phyloP scores from a whole-genome alignment of 768 basidiomycete species.

The Panaeolus papilionaceus region DNA sequence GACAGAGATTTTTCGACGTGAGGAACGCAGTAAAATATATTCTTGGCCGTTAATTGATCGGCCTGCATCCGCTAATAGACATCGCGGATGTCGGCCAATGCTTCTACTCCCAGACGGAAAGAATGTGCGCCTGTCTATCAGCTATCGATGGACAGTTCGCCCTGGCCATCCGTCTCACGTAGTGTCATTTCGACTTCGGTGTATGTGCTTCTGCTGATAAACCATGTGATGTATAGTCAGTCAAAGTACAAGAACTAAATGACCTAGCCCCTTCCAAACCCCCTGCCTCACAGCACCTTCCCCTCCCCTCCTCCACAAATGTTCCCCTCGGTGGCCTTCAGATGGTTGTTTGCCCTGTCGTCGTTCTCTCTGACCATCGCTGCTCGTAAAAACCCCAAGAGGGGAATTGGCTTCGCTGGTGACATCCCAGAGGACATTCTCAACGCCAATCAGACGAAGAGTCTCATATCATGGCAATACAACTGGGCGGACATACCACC shows the following conservation, averaged over 20 bases:
- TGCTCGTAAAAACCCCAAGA: slow-evolving; percentile 46
- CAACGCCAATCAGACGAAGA: slow-evolving; percentile 51
- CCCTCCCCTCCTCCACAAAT: slow-evolving; percentile 21
- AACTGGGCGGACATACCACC: slow-evolving; percentile 57
- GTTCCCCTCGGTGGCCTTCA: slow-evolving; percentile 49
- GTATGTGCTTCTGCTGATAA: slow-evolving; percentile 9
- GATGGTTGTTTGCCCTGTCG: background rate
- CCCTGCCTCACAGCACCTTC: background rate
- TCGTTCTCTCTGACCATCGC: slow-evolving; percentile 27
- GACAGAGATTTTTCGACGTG: slow-evolving; percentile 23
- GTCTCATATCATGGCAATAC: slow-evolving; percentile 56
- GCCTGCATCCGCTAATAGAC: slow-evolving; percentile 22
- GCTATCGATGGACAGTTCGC: slow-evolving; percentile 42
- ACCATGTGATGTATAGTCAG: background rate
- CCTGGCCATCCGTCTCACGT: slow-evolving; percentile 39
- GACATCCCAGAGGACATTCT: slow-evolving; percentile 47
- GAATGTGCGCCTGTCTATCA: slow-evolving; percentile 26
- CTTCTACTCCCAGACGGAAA: slow-evolving; percentile 38
- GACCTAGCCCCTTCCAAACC: slow-evolving; percentile 9
- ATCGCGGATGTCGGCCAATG: slow-evolving; percentile 62
- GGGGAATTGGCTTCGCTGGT: slow-evolving; percentile 51
- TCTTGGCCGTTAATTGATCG: slow-evolving; percentile 30
- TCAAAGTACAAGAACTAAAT: slow-evolving; percentile 21
- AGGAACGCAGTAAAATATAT: slow-evolving; percentile 20
- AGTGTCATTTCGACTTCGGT: slow-evolving; percentile 30